Base-by-base conservation (phyloP, 768 basidiomycete species). In the Hygrocybe punicea region DNA sequence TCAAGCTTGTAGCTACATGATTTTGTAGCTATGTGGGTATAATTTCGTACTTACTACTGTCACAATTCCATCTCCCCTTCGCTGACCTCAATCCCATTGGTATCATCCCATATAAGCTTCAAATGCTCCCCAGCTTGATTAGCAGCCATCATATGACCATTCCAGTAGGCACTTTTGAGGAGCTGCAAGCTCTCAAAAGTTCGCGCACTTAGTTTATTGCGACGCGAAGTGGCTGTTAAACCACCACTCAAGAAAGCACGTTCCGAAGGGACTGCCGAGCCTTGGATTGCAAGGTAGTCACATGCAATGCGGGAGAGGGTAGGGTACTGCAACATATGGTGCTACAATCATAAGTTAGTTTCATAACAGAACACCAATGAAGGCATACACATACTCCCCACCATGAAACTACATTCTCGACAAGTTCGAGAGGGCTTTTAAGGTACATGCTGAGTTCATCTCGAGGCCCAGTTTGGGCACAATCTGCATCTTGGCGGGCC, bases 221-320 rank as follows among this genome's bases (percentile, higher is more conserved):
- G 56, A 35, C 44, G 45, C 0, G 56, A 39, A 13, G 65, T 66
- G 33, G 58, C 66, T 10, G 66, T 72, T 14, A 69, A 35, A 1
- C 66, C 66, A 17, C 61, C 64, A 60, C 63, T 64, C 6, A 63
- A 71, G 51, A 73, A 73, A 5, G 60, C 62, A 1, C 55, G 29
- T 46, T 73, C 69, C 4, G 67, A 67, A 1, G 68, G 39, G 16
- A 60, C 63, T n/a, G 69, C 58, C 23, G 65, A 70, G 29, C 63
- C 69, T 36, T 71, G 65, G 24, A 70, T 70, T 1, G 70, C 65
- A 33, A 68, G 64, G 46, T 65, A 68, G 44, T 70, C 63, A 10
- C 60, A 60, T 2, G 63, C 64, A 1, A 72, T 67, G 13, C 58
- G 37, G 5, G 64, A 51, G 9, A 70, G 60, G 1, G 56, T 61